These are phyloP conservation scores for Chalciporus sp. DNA, from an alignment of 1,284 basidiomycete species.

Conservation along the genomic window DNA sequence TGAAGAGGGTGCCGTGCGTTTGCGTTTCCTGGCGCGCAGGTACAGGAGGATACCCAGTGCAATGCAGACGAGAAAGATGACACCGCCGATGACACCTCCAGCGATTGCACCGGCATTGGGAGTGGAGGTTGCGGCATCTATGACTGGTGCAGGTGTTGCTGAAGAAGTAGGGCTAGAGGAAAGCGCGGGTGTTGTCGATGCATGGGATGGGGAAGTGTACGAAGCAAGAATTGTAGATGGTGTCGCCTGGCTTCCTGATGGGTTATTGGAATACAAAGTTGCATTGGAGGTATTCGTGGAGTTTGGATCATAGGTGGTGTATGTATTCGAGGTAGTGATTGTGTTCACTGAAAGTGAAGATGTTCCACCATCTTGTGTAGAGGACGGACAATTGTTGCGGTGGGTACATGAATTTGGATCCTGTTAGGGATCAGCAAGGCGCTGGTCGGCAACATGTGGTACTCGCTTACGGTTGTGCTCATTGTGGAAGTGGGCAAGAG, in stretches of 20 bases:
- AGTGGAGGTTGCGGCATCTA: slow-evolving; percentile 11
- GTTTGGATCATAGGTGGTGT: no score
- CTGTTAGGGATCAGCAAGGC: not conserved
- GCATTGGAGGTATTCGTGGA: no score
- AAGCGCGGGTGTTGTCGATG: not conserved
- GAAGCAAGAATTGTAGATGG: no score
- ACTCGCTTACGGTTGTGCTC: not conserved
- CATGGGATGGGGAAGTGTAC: not conserved
- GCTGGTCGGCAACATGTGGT: not conserved
- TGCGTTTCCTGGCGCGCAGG: slow-evolving; percentile 39
- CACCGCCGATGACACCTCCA: slow-evolving; percentile 45
- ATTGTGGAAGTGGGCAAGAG: not conserved
- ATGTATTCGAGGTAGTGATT: not conserved
- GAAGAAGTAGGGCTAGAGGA: slow-evolving; percentile 8
- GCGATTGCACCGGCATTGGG: slow-evolving; percentile 41
- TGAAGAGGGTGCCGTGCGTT: slow-evolving; percentile 49
- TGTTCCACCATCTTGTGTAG: no score
- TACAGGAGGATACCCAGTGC: slow-evolving; percentile 33
- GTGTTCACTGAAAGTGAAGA: no score
- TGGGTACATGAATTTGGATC: not conserved
- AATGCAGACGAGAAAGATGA: slow-evolving; percentile 33
- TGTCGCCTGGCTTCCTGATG: no score
- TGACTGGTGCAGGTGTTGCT: slow-evolving; percentile 3
- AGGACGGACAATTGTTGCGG: not conserved
- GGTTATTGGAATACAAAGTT: no score